Evolutionary conservation across 2,329 filamentous ascomycete genomes (phyloP).

Genomic region (Orbilia ellipsospora): DNA sequence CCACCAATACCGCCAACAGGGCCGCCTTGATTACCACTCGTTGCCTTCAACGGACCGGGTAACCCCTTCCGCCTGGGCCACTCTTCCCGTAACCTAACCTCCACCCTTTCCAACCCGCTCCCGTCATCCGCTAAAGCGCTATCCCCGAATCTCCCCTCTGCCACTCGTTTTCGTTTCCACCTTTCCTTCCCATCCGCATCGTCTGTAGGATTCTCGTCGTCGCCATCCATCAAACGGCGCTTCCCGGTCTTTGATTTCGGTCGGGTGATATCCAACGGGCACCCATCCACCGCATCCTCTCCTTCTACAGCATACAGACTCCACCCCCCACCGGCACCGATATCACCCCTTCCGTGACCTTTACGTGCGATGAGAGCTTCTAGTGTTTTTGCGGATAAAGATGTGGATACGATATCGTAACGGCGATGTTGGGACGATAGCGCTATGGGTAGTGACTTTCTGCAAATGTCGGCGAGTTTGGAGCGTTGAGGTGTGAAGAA

Average conservation of each 20-base stretch:
- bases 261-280: constrained; percentile 66
- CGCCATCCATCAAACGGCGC: constrained; percentile 65
- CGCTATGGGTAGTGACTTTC: constrained; percentile 84
- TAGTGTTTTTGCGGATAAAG: constrained; percentile 77
- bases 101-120: constrained; percentile 72
- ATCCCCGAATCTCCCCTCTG: constrained; percentile 77
- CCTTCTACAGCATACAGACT: constrained; percentile 77
- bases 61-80: constrained; percentile 63
- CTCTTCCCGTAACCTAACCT: constrained; percentile 71
- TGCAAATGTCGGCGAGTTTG: constrained; percentile 73
- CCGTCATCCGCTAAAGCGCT: constrained; percentile 69
- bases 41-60: constrained; percentile 16
- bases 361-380: constrained; percentile 75
- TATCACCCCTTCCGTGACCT: constrained; percentile 76
- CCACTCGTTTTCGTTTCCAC: constrained; percentile 72
- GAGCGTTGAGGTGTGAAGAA: constrained; percentile 68
- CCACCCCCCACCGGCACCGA: constrained; percentile 79
- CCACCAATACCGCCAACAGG: not conserved
- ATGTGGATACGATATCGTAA: constrained; percentile 75
- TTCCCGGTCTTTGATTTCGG: constrained; percentile 53
- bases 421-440: constrained; percentile 79
- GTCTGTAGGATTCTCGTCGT: constrained; percentile 56
- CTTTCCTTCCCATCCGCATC: constrained; percentile 50
- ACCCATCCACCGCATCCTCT: constrained; percentile 63
- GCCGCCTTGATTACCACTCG: constrained; percentile 15